These are phyloP conservation scores for Arxiozyma bovina DNA, from an alignment of 1,139 yeast species.

Conservation along the genomic window DNA sequence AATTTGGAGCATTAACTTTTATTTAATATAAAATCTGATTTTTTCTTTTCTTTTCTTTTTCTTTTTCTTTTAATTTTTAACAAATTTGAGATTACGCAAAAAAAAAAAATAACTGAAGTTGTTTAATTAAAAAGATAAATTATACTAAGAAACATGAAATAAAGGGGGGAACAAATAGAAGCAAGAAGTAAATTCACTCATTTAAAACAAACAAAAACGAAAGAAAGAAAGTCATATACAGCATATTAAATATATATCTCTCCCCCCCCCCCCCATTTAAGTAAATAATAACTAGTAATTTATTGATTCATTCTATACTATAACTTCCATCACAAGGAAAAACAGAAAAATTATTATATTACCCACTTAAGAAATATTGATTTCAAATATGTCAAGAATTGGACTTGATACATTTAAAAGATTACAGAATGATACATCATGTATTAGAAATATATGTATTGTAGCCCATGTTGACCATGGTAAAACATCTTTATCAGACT, in stretches of 20 bases:
- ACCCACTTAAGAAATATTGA: too few relatives aligned
- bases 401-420: slow-evolving; percentile 55
- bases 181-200: background rate
- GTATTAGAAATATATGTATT: slow-evolving; percentile 84
- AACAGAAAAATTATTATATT: background rate
- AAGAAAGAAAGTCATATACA: background rate
- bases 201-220: too few relatives aligned
- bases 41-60: too few relatives aligned
- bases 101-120: too few relatives aligned
- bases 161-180: background rate
- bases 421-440: slow-evolving; percentile 59
- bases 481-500: slow-evolving; percentile 89
- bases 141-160: background rate
- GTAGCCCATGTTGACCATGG: slow-evolving; percentile 99
- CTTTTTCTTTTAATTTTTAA: too few relatives aligned
- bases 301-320: background rate
- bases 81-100: too few relatives aligned
- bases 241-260: background rate
- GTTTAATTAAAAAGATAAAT: too few relatives aligned
- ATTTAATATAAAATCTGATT: too few relatives aligned
- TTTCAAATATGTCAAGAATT: slow-evolving; percentile 29
- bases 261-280: background rate
- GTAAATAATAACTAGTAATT: too few relatives aligned
- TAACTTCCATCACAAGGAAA: too few relatives aligned
- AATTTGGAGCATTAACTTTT: too few relatives aligned